Evolutionary conservation across 2,329 filamentous ascomycete species (phyloP).

Genomic region (Rutstroemia sp.): DNA sequence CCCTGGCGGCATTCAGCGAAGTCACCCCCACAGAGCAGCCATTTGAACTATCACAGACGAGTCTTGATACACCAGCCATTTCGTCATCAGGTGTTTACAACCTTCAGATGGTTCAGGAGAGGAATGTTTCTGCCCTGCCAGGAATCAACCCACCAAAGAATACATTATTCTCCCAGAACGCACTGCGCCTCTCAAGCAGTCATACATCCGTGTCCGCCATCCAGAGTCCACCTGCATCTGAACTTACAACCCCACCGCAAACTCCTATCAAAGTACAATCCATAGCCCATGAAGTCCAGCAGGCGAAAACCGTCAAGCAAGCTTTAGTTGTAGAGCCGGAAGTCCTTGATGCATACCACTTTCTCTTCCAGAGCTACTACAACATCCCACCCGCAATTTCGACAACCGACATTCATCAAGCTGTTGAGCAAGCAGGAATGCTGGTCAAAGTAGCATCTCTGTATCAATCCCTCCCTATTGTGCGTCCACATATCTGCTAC

Average conservation of each 20-base stretch:
- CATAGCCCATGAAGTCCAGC: neutral
- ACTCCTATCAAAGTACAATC: neutral
- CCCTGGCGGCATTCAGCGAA: no score
- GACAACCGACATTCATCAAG: constrained; percentile 7
- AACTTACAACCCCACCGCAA: neutral
- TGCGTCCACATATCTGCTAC: constrained; percentile 11
- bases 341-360: constrained; percentile 12
- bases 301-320: neutral
- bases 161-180: neutral
- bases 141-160: neutral
- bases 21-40: no score
- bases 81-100: no score
- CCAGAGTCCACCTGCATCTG: neutral
- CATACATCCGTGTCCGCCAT: neutral
- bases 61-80: no score
- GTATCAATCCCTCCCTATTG: constrained; percentile 4
- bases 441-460: constrained; percentile 9
- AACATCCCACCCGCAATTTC: constrained; percentile 10
- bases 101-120: no score
- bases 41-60: no score
- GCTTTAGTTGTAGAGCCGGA: neutral
- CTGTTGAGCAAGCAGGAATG: constrained; percentile 12
- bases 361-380: constrained; percentile 17
- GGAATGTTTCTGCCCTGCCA: no score
- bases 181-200: neutral